Percentiles rank a stretch among this genome's conserved stretches.
These are phyloP conservation scores for Lathyrus tuberosus DNA, from an alignment of 306 rosid genomes.

Conservation along the genomic window DNA sequence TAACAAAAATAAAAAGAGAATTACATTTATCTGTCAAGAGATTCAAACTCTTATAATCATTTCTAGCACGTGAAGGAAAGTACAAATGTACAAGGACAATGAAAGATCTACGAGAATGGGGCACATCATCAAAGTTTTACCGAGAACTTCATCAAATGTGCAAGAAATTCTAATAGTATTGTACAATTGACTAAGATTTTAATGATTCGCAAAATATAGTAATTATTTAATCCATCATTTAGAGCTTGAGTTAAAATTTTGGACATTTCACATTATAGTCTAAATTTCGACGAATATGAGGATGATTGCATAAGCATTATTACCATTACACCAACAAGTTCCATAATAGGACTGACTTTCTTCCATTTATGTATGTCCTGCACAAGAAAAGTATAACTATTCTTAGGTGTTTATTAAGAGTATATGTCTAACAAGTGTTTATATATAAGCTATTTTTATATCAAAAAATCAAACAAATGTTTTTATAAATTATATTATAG, in stretches of 20 bases:
- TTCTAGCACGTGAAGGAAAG: too few relatives aligned
- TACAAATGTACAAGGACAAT: too few relatives aligned
- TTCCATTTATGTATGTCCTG: constrained; percentile 64
- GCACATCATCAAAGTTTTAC: too few relatives aligned
- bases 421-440: not conserved
- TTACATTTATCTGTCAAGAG: too few relatives aligned
- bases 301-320: constrained; percentile 43
- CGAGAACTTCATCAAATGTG: too few relatives aligned
- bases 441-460: not conserved
- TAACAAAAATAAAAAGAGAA: too few relatives aligned
- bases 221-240: too few relatives aligned
- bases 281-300: constrained; percentile 7
- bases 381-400: constrained; percentile 16
- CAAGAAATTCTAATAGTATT: too few relatives aligned
- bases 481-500: not conserved
- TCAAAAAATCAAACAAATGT: not conserved
- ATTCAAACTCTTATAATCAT: too few relatives aligned
- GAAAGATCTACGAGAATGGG: rapidly evolving
- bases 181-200: too few relatives aligned
- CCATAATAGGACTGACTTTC: constrained; percentile 61
- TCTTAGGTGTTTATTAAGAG: not conserved
- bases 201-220: too few relatives aligned
- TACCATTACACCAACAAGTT: constrained; percentile 80
- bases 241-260: not conserved
- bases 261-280: constrained; percentile 12